Percentiles rank a stretch among this genome's conserved stretches.
Conservation (phyloP, 768 basidiomycete species). For the Rhizopogon vinicolor region DNA sequence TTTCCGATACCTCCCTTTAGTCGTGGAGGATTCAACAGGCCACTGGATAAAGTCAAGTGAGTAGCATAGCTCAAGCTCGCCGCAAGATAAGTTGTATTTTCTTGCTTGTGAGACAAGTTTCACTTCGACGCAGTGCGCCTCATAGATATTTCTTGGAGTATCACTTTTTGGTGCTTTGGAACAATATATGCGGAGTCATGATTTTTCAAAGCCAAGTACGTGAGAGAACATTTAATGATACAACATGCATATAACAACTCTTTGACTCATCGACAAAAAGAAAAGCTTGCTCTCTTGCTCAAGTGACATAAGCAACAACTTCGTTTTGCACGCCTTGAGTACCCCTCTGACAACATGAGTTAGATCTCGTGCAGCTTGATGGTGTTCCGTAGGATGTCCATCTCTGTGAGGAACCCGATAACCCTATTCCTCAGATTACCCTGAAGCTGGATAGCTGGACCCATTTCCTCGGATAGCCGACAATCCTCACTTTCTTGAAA, state of each 20-base stretch:
- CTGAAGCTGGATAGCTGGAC: conserved; percentile 96
- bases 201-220: not conserved
- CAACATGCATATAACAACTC: conserved; percentile 19
- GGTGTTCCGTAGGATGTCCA: conserved; percentile 69
- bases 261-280: not conserved
- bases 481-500: conserved; percentile 82
- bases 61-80: not conserved
- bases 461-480: conserved; percentile 66
- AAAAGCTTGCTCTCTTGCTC: conserved; percentile 1
- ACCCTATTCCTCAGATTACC: conserved; percentile 96
- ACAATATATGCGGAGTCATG: not conserved
- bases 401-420: conserved; percentile 77
- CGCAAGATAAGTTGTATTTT: conserved; percentile 14
- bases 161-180: not conserved
- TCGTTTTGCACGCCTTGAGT: not conserved
- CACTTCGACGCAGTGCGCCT: not conserved
- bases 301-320: not conserved
- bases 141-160: not conserved
- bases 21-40: conserved; percentile 86
- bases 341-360: conserved; percentile 16
- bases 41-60: conserved; percentile 93
- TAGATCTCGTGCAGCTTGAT: conserved; percentile 91
- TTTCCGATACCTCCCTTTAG: conserved; percentile 31
- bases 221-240: conserved; percentile 13
- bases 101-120: not conserved